Base-by-base conservation (phyloP, 495 filamentous ascomycete species). In the Aspergillus avenaceus region DNA sequence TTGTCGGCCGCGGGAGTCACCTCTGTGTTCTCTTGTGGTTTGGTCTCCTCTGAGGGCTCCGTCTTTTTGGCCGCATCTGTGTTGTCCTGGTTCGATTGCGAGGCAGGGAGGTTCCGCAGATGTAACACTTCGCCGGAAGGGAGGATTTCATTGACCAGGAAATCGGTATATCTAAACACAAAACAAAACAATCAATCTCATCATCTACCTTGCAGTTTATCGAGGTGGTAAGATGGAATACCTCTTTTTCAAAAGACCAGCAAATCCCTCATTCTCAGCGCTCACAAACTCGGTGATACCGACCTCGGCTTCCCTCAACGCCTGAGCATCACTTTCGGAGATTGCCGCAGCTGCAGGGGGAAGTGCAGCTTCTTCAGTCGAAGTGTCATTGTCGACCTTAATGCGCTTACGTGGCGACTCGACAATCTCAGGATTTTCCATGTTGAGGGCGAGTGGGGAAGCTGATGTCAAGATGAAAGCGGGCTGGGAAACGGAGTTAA, bases 131-230 rank as follows among this genome's bases (percentile, higher is more conserved):
- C 71, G 11, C 91, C 92, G 61, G 84, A 79, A 9, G 83, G 84
- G 12, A 78, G 66, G 55, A 98, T 93, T 70, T 98, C 93, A 63
- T 96, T 90, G 49, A 98, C 93, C 41, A 92, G 71, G 66, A 98
- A 98, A 63, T 98, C 93, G 12, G 91, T 95, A 68, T 90, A 98
- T 56, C 90, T 93, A 52, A 8, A 34, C 50, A 36, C 22, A 49
- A 31, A 9, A 41, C 44, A 45, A 22, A 31, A 31, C 23, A 50
- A 54, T 50, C 53, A 54, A 31, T 23, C 16, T 5, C 54, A 41
- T 53, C 34, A 29, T 27, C 21, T 4, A 26, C 31, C 25, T 43
- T 18, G 25, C 8, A 12, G 41, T 26, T 0, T 37, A 18, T 1
- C 12, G 4, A 13, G n/a, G n/a, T n/a, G n/a, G n/a, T n/a, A n/a